A percentile compares a stretch with the other conserved stretches of the same genome.
These are phyloP conservation scores for Coprinellus aureogranulatus DNA, from an alignment of 768 basidiomycete species.

Conservation along the genomic window DNA sequence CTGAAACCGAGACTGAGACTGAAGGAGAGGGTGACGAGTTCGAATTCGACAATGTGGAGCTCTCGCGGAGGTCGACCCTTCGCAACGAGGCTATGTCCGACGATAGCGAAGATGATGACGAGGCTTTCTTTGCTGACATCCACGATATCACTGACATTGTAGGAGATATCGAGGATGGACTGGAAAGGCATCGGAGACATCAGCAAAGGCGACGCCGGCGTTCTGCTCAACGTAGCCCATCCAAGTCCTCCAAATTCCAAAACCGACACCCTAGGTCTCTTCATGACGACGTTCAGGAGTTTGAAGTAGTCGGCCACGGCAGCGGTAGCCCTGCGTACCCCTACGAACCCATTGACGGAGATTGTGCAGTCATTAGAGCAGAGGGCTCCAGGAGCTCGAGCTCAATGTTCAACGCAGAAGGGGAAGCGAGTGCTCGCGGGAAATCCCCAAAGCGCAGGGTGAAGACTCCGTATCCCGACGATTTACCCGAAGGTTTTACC, in stretches of 20 bases:
- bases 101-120: slow-evolving; percentile 8
- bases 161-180: slow-evolving; percentile 7
- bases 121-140: slow-evolving; percentile 8
- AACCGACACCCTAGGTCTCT: background rate
- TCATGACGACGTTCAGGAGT: background rate
- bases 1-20: slow-evolving; percentile 8
- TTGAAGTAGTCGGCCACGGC: background rate
- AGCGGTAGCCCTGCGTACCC: background rate
- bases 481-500: background rate
- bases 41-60: slow-evolving; percentile 1
- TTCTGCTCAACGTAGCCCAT: background rate
- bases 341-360: background rate
- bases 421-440: background rate
- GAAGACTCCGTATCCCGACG: background rate
- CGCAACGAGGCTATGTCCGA: background rate
- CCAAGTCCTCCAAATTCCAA: background rate
- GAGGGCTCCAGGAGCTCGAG: background rate
- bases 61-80: background rate
- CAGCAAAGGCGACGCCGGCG: background rate
- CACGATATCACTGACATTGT: slow-evolving; percentile 9
- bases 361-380: background rate
- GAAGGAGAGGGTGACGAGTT: slow-evolving; percentile 11
- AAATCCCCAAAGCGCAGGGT: background rate
- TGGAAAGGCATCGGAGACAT: background rate
- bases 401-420: background rate